These are phyloP conservation scores for Saturnispora dispora DNA, from an alignment of 805 yeast species.

Conservation along the genomic window DNA sequence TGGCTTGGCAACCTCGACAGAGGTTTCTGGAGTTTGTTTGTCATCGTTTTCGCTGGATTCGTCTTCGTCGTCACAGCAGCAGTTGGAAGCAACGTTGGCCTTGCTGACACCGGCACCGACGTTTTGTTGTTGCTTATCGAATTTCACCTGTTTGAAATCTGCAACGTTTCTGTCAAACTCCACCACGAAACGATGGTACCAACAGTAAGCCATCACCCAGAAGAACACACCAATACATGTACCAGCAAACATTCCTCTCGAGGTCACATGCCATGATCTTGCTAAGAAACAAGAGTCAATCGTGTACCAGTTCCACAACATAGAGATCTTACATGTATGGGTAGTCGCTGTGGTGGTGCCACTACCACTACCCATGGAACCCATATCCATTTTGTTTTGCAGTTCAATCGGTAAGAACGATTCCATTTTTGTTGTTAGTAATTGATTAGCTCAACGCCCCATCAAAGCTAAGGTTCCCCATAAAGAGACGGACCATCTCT, in stretches of 20 bases:
- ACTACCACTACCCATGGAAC: background rate
- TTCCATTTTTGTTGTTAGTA: background rate
- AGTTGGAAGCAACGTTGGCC: background rate
- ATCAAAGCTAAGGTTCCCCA: too few relatives aligned
- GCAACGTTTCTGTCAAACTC: constrained; percentile 40
- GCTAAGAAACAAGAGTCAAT: constrained; percentile 59
- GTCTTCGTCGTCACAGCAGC: constrained; percentile 7
- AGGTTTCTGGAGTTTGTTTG: background rate
- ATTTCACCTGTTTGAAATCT: constrained; percentile 11
- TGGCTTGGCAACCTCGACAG: constrained; percentile 1
- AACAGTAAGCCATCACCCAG: constrained; percentile 47
- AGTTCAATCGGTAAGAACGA: background rate
- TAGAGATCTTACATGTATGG: constrained; percentile 25
- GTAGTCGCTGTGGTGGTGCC: background rate
- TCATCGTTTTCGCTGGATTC: background rate
- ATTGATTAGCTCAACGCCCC: background rate
- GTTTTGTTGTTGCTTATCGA: background rate
- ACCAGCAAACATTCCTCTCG: constrained; percentile 61
- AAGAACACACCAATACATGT: constrained; percentile 61
- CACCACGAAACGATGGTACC: constrained; percentile 45
- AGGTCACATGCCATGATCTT: constrained; percentile 50
- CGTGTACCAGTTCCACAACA: constrained; percentile 73
- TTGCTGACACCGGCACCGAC: background rate
- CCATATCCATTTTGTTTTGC: constrained; percentile 15
- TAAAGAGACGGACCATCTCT: background rate